Percentiles rank a stretch among this genome's conserved stretches.
Conservation (phyloP, 345 rosid genomes). For the Angophora floribunda region DNA sequence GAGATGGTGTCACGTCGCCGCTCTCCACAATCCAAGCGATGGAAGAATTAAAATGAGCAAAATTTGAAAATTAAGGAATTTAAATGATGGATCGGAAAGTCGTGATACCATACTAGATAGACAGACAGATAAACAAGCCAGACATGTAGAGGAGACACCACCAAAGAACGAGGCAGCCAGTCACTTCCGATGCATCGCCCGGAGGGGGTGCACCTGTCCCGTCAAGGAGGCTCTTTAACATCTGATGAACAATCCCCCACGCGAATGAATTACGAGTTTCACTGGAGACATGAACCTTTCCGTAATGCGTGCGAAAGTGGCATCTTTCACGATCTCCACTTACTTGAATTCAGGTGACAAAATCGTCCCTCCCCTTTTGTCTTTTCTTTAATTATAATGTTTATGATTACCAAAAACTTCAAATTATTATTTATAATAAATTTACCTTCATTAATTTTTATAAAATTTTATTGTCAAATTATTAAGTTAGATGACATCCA, state of each 20-base stretch:
- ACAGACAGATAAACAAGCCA: not conserved
- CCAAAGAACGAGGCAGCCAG: not conserved
- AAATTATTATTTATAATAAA: too few species aligned
- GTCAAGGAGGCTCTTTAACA: not conserved
- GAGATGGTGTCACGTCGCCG: too few species aligned
- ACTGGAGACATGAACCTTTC: not conserved
- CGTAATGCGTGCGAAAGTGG: not conserved
- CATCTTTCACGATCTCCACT: not conserved
- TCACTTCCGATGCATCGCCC: fast-evolving
- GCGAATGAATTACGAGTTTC: not conserved
- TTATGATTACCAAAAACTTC: too few species aligned
- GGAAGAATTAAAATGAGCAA: too few species aligned
- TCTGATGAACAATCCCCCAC: not conserved
- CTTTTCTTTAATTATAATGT: not conserved
- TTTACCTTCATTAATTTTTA: too few species aligned
- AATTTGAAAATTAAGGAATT: not conserved
- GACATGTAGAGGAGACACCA: not conserved
- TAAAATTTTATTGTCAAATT: too few species aligned
- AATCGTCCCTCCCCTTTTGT: not conserved
- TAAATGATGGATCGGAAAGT: not conserved
- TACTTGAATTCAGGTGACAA: not conserved
- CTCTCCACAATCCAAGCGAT: too few species aligned
- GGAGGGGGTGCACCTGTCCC: not conserved
- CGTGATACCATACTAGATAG: not conserved
- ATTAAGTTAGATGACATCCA: too few species aligned